Evolutionary conservation across 192 early-diverging fungal species (phyloP), one percentile per base, ranked within the genome.

Genomic region (Phycomyces nitens): DNA sequence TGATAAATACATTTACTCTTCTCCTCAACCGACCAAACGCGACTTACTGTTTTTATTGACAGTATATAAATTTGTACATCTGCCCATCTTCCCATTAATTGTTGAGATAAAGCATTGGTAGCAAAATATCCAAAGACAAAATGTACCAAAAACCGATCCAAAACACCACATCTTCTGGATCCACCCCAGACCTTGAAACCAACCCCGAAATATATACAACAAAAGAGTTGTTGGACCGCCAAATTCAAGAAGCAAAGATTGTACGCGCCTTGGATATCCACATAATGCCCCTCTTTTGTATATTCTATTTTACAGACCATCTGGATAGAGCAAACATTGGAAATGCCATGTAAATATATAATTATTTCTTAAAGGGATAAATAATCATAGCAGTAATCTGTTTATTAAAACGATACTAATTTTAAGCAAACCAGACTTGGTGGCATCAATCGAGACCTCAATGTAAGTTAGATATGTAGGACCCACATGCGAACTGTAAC

Each of bases 301-400:
- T 89, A 10, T 68, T 87, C 22, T 89, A 89, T 50, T 71, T 87
- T 40, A 83, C 86, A 24, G 82, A 79, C 29, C 76, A 79, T 52
- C 69, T 89, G 16, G 88, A 89, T 58, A 79, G 88, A 4, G 84
- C 83, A 20, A 89, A 89, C 60, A 89, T 89, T 40, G 85, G 87
- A 21, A 89, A 89, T 60, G 88, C 88, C 23, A 75, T 81, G 53
- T 69, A 85, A 22, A 80, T 41, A 5, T 41, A 21, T 40, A 51
- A n/a, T 12, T 26, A 60, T 20, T n/a, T n/a, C n/a, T n/a, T n/a
- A n/a, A n/a, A n/a, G n/a, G n/a, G n/a, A n/a, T 0, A 18, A 23
- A 47, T 47, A 26, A 27, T 14, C 14, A 54, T 22, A 27, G 8
- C 12, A 20, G n/a, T 12, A 0, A 56, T 42, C 22, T 23, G 6